A percentile compares a stretch with the other conserved stretches of the same genome.
Evolutionary conservation across 2,329 filamentous ascomycete genomes (phyloP).

Genomic region (Xylariales sp.): DNA sequence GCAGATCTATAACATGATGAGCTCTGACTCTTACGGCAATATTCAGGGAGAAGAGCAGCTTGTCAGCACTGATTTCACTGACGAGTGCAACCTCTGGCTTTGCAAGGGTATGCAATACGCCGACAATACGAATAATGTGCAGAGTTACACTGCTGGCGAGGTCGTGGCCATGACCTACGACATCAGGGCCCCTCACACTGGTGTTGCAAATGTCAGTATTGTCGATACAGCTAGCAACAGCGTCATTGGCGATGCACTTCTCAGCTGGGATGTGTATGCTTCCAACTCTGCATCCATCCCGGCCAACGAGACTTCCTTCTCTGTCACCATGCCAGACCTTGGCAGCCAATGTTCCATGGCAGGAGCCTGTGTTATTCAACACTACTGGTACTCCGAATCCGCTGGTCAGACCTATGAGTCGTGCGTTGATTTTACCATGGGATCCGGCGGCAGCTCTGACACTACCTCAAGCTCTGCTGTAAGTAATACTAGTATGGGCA

Average conservation of each 20-base stretch:
- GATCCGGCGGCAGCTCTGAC: conserved; percentile 5
- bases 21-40: conserved; percentile 47
- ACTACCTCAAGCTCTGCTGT: not conserved
- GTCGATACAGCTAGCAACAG: conserved; percentile 43
- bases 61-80: conserved; percentile 45
- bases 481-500: not conserved
- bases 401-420: conserved; percentile 21
- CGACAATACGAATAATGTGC: conserved; percentile 48
- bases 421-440: conserved; percentile 14
- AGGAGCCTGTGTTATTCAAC: conserved; percentile 48
- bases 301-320: conserved; percentile 42
- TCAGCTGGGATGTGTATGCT: conserved; percentile 46
- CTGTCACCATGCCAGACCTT: conserved; percentile 50
- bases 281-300: conserved; percentile 37
- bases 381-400: conserved; percentile 44
- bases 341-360: conserved; percentile 36
- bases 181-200: conserved; percentile 49
- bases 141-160: conserved; percentile 46
- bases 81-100: conserved; percentile 46
- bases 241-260: conserved; percentile 43
- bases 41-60: conserved; percentile 50
- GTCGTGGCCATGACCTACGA: conserved; percentile 37
- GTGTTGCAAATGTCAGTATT: conserved; percentile 50
- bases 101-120: conserved; percentile 55
- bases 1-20: conserved; percentile 49